Percentiles rank a stretch among this genome's conserved stretches.
Evolutionary conservation across 306 rosid genomes (phyloP).

Genomic region (Lotus japonicus): DNA sequence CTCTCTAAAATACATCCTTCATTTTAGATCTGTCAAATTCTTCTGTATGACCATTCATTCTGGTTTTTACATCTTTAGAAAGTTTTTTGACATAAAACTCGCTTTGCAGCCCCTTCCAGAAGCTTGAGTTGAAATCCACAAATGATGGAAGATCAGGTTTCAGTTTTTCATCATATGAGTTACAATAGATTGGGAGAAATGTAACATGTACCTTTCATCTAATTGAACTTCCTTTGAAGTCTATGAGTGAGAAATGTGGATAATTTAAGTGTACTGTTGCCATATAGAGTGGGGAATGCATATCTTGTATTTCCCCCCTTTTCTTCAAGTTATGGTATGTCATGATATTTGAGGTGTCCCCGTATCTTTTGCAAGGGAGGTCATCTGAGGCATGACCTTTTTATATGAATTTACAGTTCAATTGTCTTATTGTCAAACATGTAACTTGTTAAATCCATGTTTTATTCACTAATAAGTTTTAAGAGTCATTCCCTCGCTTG

Average conservation of each 20-base stretch:
- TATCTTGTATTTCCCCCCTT: no score
- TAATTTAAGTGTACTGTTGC: not conserved
- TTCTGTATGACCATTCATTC: not conserved
- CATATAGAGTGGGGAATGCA: no score
- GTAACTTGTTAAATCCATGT: no score
- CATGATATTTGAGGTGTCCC: no score
- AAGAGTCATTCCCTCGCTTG: no score
- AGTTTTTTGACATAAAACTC: slow-evolving; percentile 26
- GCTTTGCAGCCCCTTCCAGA: slow-evolving; percentile 87
- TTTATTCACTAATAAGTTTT: no score
- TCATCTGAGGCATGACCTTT: no score
- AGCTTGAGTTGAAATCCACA: slow-evolving; percentile 86
- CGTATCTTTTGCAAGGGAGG: no score
- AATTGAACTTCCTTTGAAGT: not conserved
- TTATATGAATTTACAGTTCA: no score
- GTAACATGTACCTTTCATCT: not conserved
- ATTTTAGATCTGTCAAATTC: not conserved
- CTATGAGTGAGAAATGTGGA: not conserved
- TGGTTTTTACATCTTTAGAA: not conserved
- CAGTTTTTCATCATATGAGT: slow-evolving; percentile 81
- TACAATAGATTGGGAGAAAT: slow-evolving; percentile 35
- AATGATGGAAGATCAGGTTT: slow-evolving; percentile 82
- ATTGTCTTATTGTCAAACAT: no score
- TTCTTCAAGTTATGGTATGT: no score
- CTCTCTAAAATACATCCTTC: not conserved